A percentile compares a stretch with the other conserved stretches of the same genome.
These are phyloP conservation scores for Ophiostoma tasmaniense DNA, from an alignment of 2,329 filamentous ascomycete genomes.

Conservation along the genomic window DNA sequence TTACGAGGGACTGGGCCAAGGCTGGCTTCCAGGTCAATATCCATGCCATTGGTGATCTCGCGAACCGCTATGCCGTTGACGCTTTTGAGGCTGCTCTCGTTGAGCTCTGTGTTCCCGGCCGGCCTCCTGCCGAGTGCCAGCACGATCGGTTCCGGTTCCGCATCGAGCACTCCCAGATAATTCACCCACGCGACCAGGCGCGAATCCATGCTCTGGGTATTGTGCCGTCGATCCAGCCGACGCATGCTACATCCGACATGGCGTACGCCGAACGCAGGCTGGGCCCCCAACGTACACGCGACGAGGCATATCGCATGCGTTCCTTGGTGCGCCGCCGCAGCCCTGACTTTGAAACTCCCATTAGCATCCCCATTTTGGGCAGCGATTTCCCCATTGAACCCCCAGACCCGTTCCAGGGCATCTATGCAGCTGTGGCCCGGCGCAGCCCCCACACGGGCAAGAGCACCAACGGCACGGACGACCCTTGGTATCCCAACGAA, in stretches of 20 bases:
- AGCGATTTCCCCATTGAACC: slow-evolving; percentile 68
- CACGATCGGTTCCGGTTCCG: slow-evolving; percentile 43
- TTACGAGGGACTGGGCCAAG: slow-evolving; percentile 50
- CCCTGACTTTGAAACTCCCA: neutral
- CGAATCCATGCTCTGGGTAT: slow-evolving; percentile 52
- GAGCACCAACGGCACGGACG: slow-evolving; percentile 38
- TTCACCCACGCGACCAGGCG: slow-evolving; percentile 55
- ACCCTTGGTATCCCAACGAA: slow-evolving; percentile 54
- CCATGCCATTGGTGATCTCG: slow-evolving; percentile 63
- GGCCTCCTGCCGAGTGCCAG: slow-evolving; percentile 14
- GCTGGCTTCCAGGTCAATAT: slow-evolving; percentile 61
- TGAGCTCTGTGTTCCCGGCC: slow-evolving; percentile 41
- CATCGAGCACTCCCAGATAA: slow-evolving; percentile 64
- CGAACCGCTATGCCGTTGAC: slow-evolving; percentile 56
- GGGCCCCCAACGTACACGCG: slow-evolving; percentile 43
- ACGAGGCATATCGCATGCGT: slow-evolving; percentile 58
- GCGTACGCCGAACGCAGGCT: slow-evolving; percentile 55
- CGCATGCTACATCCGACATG: slow-evolving; percentile 65
- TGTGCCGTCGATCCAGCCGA: slow-evolving; percentile 62
- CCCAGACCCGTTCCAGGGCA: slow-evolving; percentile 56
- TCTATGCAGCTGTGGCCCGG: slow-evolving; percentile 59
- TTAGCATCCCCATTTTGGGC: slow-evolving; percentile 40
- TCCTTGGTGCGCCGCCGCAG: slow-evolving; percentile 40
- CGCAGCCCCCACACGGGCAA: slow-evolving; percentile 49
- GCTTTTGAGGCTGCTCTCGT: slow-evolving; percentile 51